Base-by-base conservation (phyloP, 495 filamentous ascomycete genomes). In the Penicillium longicatenatum region DNA sequence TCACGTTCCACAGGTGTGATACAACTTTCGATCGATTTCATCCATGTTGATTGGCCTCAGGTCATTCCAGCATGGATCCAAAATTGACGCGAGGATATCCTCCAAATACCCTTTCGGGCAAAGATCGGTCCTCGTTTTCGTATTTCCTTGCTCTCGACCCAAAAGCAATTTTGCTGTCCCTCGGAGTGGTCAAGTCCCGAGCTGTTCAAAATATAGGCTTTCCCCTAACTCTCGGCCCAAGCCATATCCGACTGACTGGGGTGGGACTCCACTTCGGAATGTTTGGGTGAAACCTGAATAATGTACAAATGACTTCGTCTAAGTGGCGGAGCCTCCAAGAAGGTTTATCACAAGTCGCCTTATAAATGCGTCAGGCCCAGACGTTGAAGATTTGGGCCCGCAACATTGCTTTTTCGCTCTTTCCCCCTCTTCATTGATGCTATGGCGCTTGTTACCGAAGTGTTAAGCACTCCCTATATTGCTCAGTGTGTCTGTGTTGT, bases 371-470 rank as follows among this genome's bases (percentile, higher is more conserved):
- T 22, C 12, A 29, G 14, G 7, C 22, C 22, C 21, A 20, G 31
- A 30, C 0, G 12, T 33, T 20, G 22, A 35, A 10, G 8, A 4
- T 35, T 12, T 35, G 1, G 31, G 12, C 31, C 12, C 9, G 45
- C 17, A 6, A 24, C 17, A 37, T 35, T 31, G 22, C 14, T 47
- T 37, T 20, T 37, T 45, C 39, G 11, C 10, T n/a, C 8, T 16
- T 10, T 29, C 42, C 21, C 20, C 2, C 33, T 55, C 6, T 33
- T 20, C 37, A 21, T 46, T 51, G 4, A 39, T 14, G 22, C 20
- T 4, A 75, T 75, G 68, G 64, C 64, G 30, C 14, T 72, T 14
- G 41, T 74, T 20, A 20, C 48, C 4, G 61, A 67, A 49, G 21
- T 70, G 17, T 33, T 73, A 17, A 50, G 70, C n/a, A 64, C 30